Evolutionary conservation across 2,329 filamentous ascomycete species (phyloP), one percentile per base, ranked within the genome.

Genomic region (Plenodomus tracheiphilus): DNA sequence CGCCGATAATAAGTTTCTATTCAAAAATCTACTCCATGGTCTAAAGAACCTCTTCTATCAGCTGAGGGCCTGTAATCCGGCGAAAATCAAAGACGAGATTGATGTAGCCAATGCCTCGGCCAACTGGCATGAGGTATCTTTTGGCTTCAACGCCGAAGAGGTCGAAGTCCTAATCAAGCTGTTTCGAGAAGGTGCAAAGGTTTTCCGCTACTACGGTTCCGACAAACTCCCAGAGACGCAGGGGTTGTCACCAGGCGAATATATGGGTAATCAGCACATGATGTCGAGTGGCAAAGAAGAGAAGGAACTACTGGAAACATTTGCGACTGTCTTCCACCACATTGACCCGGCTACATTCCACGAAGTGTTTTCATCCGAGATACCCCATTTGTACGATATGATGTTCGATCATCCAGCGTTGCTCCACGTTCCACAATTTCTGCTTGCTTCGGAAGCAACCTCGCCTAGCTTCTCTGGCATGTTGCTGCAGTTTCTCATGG

Each of bases 291-390:
- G 85, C 53, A 95, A 96, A 64, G 95, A 99, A 68, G 95, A 99
- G 73, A 99, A 99, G 71, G 94, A 99, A 46, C 81, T 99, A 8
- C 80, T 99, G 6, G 95, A 99, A 77, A 96, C 91, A 2, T 99
- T 99, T 70, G 94, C 93, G 2, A 97, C 94, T 0, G 92, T 99
- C 21, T 99, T 99, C 69, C 94, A 99, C 70, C 95, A 93, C 73
- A 94, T 99, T 56, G 94, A 99, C 67, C 94, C 94, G 2, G 94
- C 95, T 10, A 97, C 93, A 0, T 99, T 99, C 69, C 92, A 99
- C 65, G 94, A 99, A 75, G 91, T 99, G 35, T 99, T 99, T 71
- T 90, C 96, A 69, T 90, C 92, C 52, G 94, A 97, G 76, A 97
- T 99, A 52, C 93, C 93, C 32, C 90, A 91, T 72, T 84, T 99